Percentiles rank a stretch among this genome's conserved stretches.
Conservation (phyloP, 2,329 filamentous ascomycete genomes). For the Nectriaceae sp. region DNA sequence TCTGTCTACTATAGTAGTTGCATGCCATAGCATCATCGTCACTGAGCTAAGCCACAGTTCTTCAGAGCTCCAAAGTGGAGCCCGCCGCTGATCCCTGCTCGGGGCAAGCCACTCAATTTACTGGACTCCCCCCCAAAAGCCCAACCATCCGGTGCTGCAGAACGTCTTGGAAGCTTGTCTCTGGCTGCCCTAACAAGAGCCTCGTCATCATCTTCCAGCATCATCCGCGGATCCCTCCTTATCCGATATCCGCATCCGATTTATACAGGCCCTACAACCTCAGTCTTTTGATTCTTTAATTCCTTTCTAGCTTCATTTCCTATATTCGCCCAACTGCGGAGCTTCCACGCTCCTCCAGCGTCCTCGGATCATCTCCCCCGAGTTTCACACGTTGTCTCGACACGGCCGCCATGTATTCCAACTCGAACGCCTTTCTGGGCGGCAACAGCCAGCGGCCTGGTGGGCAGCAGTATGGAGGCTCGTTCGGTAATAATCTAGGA, state of each 20-base stretch:
- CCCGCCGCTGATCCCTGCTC: slow-evolving; percentile 2
- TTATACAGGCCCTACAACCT: background rate
- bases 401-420: slow-evolving; percentile 74
- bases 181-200: slow-evolving; percentile 8
- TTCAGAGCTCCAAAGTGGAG: too few species aligned
- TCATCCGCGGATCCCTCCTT: slow-evolving; percentile 10
- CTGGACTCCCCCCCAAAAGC: slow-evolving; percentile 1
- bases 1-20: too few species aligned
- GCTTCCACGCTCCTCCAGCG: slow-evolving; percentile 26
- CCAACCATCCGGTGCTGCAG: background rate
- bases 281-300: background rate
- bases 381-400: slow-evolving; percentile 17
- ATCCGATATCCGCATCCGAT: slow-evolving; percentile 5
- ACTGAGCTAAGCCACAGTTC: too few species aligned
- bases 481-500: slow-evolving; percentile 43
- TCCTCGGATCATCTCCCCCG: slow-evolving; percentile 14
- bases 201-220: slow-evolving; percentile 8
- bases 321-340: slow-evolving; percentile 19
- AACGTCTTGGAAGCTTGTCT: slow-evolving; percentile 1
- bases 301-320: background rate
- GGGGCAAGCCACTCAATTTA: slow-evolving; percentile 8
- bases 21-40: too few species aligned
- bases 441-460: slow-evolving; percentile 74
- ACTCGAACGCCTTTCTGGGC: slow-evolving; percentile 83
- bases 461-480: slow-evolving; percentile 53